Percentiles rank a stretch among this genome's conserved stretches.
phyloP scores from a whole-genome alignment of 495 filamentous ascomycete genomes.

The Aspergillus ostianus region DNA sequence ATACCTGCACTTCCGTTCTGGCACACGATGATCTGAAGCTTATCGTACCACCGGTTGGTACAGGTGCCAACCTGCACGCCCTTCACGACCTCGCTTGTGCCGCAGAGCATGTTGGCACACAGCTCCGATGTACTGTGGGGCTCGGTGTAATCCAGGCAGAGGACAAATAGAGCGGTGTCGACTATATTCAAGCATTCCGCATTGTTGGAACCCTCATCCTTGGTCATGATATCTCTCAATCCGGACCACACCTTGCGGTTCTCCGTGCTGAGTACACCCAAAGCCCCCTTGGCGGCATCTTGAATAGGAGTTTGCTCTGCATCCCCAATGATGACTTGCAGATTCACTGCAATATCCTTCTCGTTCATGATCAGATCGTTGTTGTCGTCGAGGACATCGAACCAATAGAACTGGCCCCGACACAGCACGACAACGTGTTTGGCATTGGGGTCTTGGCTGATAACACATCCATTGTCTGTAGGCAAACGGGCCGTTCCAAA shows the following conservation, averaged over 20 bases:
- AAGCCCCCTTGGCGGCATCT: slow-evolving; percentile 87
- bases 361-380: slow-evolving; percentile 96
- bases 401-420: slow-evolving; percentile 98
- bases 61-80: slow-evolving; percentile 97
- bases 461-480: slow-evolving; percentile 92
- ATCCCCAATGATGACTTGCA: slow-evolving; percentile 90
- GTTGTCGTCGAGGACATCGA: slow-evolving; percentile 93
- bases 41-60: slow-evolving; percentile 98
- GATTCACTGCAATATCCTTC: slow-evolving; percentile 86
- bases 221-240: slow-evolving; percentile 81
- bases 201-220: slow-evolving; percentile 86
- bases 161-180: slow-evolving; percentile 87
- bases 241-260: slow-evolving; percentile 96
- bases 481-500: slow-evolving; percentile 95
- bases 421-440: slow-evolving; percentile 94
- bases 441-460: slow-evolving; percentile 84
- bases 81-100: slow-evolving; percentile 84
- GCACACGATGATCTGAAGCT: slow-evolving; percentile 98
- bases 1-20: slow-evolving; percentile 97
- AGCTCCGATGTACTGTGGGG: slow-evolving; percentile 75
- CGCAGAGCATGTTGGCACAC: slow-evolving; percentile 97
- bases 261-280: slow-evolving; percentile 93
- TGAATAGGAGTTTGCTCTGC: slow-evolving; percentile 85
- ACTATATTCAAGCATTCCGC: slow-evolving; percentile 92
- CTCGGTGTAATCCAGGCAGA: slow-evolving; percentile 91